A percentile compares a stretch with the other conserved stretches of the same genome.
Conservation (phyloP, 164 flowering plant genomes). For the Stephania cephalantha region DNA sequence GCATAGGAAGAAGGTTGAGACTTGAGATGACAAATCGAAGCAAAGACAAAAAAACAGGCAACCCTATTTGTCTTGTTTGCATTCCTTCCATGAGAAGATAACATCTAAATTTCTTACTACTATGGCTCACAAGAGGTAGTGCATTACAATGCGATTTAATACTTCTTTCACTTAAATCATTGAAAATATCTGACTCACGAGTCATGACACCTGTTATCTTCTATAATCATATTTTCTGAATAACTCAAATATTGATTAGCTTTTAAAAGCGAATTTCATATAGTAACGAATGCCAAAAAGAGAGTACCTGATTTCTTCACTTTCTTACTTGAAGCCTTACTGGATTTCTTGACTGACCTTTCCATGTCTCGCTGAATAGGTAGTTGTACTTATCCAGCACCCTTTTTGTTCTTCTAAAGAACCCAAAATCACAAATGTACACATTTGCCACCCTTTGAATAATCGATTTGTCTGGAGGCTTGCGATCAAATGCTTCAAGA, state of each 20-base stretch:
- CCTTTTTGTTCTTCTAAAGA: constrained; percentile 53
- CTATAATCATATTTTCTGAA: not conserved
- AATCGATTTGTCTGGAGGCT: constrained; percentile 62
- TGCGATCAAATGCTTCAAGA: constrained; percentile 73
- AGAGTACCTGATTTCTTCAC: constrained; percentile 25
- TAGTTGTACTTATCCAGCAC: constrained; percentile 55
- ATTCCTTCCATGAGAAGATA: too few relatives aligned
- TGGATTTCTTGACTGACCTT: constrained; percentile 21
- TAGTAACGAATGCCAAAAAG: not conserved
- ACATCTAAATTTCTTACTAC: too few relatives aligned
- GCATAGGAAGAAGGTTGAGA: too few relatives aligned
- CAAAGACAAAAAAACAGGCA: too few relatives aligned
- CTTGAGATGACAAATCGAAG: too few relatives aligned
- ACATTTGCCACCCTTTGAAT: constrained; percentile 82
- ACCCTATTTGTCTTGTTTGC: too few relatives aligned
- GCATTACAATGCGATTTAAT: too few relatives aligned
- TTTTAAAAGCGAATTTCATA: not conserved
- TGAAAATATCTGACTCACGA: not conserved
- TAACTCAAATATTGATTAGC: not conserved
- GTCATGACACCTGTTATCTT: not conserved
- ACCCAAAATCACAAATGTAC: constrained; percentile 65
- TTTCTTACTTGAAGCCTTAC: constrained; percentile 22
- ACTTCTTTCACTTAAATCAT: not conserved
- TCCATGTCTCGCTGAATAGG: constrained; percentile 15
- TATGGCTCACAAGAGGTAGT: too few relatives aligned